A percentile compares a stretch with the other conserved stretches of the same genome.
These are phyloP conservation scores for Senna siamea DNA, from an alignment of 306 rosid species.

Conservation along the genomic window DNA sequence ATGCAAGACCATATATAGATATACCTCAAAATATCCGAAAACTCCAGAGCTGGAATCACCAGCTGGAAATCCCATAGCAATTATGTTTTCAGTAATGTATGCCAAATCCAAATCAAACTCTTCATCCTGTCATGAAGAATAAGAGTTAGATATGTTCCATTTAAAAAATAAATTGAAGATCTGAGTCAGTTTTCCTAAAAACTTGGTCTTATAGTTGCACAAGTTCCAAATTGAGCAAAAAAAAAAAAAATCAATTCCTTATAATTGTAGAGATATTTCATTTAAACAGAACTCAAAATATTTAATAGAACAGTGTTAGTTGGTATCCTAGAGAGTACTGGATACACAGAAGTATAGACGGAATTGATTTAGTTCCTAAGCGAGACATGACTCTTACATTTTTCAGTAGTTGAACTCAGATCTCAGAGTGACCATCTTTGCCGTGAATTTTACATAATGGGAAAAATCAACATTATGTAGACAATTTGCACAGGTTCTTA, in stretches of 20 bases:
- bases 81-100: constrained; percentile 86
- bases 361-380: constrained; percentile 12
- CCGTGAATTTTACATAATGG: constrained; percentile 4
- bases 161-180: constrained; percentile 13
- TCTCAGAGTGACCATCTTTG: constrained; percentile 10
- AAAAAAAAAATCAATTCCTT: neutral
- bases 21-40: constrained; percentile 89
- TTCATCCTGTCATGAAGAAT: constrained; percentile 62
- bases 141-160: constrained; percentile 19
- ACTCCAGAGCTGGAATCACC: constrained; percentile 91
- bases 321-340: constrained; percentile 8
- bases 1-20: constrained; percentile 23
- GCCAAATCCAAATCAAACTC: constrained; percentile 93
- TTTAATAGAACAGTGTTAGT: constrained; percentile 29
- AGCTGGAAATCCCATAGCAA: constrained; percentile 96
- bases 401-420: constrained; percentile 20
- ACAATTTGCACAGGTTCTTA: too few relatives aligned
- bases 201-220: neutral
- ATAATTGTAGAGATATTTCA: neutral
- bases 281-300: too few relatives aligned
- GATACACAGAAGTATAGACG: neutral
- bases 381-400: constrained; percentile 3
- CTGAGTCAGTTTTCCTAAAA: constrained; percentile 27
- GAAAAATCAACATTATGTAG: constrained; percentile 14
- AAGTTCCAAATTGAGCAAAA: neutral